These are phyloP conservation scores for Beauveria sp. DNA, from an alignment of 2,329 filamentous ascomycete species.

Conservation along the genomic window DNA sequence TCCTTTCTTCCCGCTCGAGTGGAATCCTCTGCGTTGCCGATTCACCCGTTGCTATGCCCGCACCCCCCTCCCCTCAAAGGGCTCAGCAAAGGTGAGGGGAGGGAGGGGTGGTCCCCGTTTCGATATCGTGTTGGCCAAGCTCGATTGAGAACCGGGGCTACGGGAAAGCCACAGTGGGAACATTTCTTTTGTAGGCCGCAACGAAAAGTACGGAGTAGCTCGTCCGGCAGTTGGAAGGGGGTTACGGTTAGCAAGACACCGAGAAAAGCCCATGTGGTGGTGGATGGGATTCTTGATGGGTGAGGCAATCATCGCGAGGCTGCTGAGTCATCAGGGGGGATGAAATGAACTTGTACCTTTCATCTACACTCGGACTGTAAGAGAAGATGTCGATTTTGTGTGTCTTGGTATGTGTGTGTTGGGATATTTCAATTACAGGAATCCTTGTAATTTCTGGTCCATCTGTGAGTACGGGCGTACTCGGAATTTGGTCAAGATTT, in stretches of 20 bases:
- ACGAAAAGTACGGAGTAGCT: background rate
- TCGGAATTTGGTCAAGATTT: too few species aligned
- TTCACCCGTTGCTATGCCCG: slow-evolving; percentile 6
- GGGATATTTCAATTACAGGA: too few species aligned
- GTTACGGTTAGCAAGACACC: background rate
- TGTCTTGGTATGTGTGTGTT: too few species aligned
- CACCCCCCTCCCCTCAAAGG: background rate
- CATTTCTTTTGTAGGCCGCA: background rate
- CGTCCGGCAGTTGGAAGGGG: background rate
- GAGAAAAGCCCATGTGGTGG: background rate
- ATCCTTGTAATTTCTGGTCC: too few species aligned
- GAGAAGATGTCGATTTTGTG: background rate
- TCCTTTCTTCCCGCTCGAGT: background rate
- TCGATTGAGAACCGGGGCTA: background rate
- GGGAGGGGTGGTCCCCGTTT: background rate
- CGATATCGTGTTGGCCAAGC: background rate
- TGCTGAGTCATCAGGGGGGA: slow-evolving; percentile 3
- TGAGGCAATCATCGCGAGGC: background rate
- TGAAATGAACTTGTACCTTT: background rate
- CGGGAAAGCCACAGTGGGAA: background rate
- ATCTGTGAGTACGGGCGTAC: too few species aligned
- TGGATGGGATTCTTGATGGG: background rate
- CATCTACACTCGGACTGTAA: background rate
- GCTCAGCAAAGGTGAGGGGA: background rate
- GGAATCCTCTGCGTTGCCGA: slow-evolving; percentile 4